Conservation (phyloP, 2,329 filamentous ascomycete genomes). For the Knoxdaviesia proteae region DNA sequence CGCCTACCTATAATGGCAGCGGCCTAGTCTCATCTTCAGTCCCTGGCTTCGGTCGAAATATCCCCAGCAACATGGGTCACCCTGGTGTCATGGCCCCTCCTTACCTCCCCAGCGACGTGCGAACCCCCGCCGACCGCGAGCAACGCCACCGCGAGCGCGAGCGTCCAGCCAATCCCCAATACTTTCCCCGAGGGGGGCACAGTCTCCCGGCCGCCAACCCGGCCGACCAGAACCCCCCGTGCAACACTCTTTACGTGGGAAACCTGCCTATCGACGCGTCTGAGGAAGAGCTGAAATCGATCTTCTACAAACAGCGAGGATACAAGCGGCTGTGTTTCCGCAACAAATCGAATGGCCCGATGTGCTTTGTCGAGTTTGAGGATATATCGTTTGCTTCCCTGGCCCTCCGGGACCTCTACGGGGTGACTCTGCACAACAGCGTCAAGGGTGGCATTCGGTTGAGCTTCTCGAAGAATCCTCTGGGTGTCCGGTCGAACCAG, state of each 20-base stretch:
- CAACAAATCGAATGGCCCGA: constrained; percentile 85
- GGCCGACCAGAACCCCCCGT: constrained; percentile 88
- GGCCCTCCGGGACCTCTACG: constrained; percentile 75
- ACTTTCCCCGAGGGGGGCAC: constrained; percentile 8
- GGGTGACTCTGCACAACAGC: constrained; percentile 70
- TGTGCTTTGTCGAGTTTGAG: constrained; percentile 98
- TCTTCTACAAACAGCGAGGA: constrained; percentile 83
- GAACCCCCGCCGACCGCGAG: too few relatives aligned
- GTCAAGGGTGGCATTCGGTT: constrained; percentile 86
- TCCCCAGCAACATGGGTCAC: too few relatives aligned
- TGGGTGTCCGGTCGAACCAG: constrained; percentile 72
- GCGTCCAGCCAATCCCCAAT: too few relatives aligned
- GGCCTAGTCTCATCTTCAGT: too few relatives aligned
- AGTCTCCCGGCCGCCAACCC: constrained; percentile 78
- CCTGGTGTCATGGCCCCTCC: too few relatives aligned
- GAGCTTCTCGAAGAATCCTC: constrained; percentile 92
- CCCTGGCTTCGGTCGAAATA: too few relatives aligned
- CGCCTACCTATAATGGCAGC: too few relatives aligned
- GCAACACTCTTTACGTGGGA: constrained; percentile 96
- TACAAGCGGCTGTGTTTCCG: constrained; percentile 92
- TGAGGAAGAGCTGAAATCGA: constrained; percentile 82
- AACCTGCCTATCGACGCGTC: constrained; percentile 84
- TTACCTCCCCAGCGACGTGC: too few relatives aligned
- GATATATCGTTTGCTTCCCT: constrained; percentile 84
- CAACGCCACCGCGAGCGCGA: too few relatives aligned